phyloP scores from a whole-genome alignment of 768 basidiomycete genomes.

The Infundibulicybe gibba region DNA sequence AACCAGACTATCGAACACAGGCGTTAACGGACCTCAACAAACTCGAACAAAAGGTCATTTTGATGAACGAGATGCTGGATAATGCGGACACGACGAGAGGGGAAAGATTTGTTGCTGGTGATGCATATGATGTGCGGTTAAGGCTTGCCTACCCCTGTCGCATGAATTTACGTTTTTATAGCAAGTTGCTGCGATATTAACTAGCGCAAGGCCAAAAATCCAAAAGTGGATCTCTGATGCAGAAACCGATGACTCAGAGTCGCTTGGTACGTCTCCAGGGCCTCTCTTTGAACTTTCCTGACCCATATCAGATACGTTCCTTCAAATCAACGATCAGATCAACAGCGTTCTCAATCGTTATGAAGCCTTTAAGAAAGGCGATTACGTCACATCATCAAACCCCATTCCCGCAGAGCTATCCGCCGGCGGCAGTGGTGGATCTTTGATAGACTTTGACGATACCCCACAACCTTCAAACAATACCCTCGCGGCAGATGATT shows the following conservation, averaged over 20 bases:
- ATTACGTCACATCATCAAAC: constrained; percentile 66
- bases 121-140: constrained; percentile 82
- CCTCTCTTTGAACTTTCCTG: background rate
- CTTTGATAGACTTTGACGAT: constrained; percentile 82
- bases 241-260: constrained; percentile 83
- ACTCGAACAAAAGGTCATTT: constrained; percentile 89
- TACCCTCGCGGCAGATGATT: constrained; percentile 39
- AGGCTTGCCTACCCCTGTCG: background rate
- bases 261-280: constrained; percentile 60
- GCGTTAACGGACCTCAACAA: constrained; percentile 89
- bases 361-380: constrained; percentile 91
- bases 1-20: constrained; percentile 91
- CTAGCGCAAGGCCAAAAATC: constrained; percentile 83
- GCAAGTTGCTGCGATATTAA: constrained; percentile 88
- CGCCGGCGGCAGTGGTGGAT: constrained; percentile 31
- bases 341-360: constrained; percentile 89
- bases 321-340: constrained; percentile 97
- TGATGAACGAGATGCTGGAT: constrained; percentile 97
- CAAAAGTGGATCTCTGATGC: constrained; percentile 99
- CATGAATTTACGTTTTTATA: constrained; percentile 21
- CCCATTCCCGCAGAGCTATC: constrained; percentile 64
- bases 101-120: constrained; percentile 82
- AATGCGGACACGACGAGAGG: constrained; percentile 72
- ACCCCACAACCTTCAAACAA: constrained; percentile 16
- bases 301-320: constrained; percentile 71